Evolutionary conservation across 352 stramenopile genomes (phyloP), one percentile per base, ranked within the genome.

Genomic region (Pythium plurisporium): DNA sequence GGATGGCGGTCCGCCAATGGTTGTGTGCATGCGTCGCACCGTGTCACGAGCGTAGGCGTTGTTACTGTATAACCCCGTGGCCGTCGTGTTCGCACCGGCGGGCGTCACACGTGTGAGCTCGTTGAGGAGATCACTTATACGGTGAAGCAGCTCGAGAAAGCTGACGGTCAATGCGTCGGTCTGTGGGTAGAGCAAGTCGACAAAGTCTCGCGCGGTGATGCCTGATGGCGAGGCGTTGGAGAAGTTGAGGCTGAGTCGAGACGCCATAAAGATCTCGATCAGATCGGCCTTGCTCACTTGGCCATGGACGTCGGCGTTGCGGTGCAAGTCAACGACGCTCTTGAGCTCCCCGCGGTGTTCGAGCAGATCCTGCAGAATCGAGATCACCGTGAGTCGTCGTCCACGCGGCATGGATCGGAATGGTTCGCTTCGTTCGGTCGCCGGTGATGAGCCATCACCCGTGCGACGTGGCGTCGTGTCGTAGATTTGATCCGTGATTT

Each of bases 311-410:
- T 87, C 77, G 9, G 77, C 66, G 23, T 73, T 61, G 4, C 72
- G 77, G 38, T 89, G 74, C 25, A 90, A 55, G 38, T 89, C 80
- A 26, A 91, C 70, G 4, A 80, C 77, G 31, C 67, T 87, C 56
- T 91, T 91, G 17, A 91, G 64, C 19, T 89, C 79, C 19, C 75
- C 70, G 8, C 82, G 82, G 26, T 75, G 73, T 42, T 91, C 82
- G 0, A 91, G 66, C 22, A 91, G 53, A 61, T 89, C 80, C 25
- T 91, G 75, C 5, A 91, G 61, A 15, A 90, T 74, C 3, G 68
- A 64, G 25, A 91, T 70, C 17, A 85, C 38, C 10, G 69, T 65
- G 5, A 85, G 50, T 2, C 61, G 59, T 15, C 61, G 61, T 0
- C 61, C 61, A 31, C 61, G 61, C 4, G 40, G 30, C 36, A 54